Base-by-base conservation (phyloP, 2,329 filamentous ascomycete genomes). In the Xylariomycetidae sp. region DNA sequence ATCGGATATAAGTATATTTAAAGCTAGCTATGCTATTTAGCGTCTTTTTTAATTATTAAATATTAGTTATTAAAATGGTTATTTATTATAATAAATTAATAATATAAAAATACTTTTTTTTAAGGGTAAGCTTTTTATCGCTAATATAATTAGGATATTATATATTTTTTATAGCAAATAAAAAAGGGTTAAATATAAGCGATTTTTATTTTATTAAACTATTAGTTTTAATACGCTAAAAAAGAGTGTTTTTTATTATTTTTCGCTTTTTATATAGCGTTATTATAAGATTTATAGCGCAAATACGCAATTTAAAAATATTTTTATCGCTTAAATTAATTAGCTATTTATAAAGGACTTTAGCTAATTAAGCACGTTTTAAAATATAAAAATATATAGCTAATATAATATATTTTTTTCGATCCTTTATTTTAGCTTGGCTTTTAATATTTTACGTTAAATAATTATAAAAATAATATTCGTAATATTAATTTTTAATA, bases 91-190 rank as follows among this genome's bases (percentile, higher is more conserved):
- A 27, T 10, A 15, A 27, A 4, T 27, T 27, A 27, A 27, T 4
- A 27, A 27, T 27, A 27, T 14, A 27, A 27, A 27, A 27, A 27
- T 13, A 13, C 11, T 27, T 27, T 27, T 27, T 27, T 27, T 15
- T 27, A 27, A 6, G 10, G 16, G 7, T 27, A 13, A 15, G 14
- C 16, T 27, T 27, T 27, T 15, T 14, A 15, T 27, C 16, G 14
- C 14, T 15, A 6, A 27, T 27, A 27, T 15, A 15, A 27, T 15
- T 15, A n/a, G n/a, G 6, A 27, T 27, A 15, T 15, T 27, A n/a
- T 27, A 15, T 27, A 15, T 15, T 27, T 27, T 27, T 15, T 27
- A 27, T 15, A 27, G 16, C 14, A 27, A 14, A 14, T 15, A 27
- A 15, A 14, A 15, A 27, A 14, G n/a, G 14, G 3, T 27, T 15